phyloP scores from a whole-genome alignment of 225 moss, liverwort and hornwort species.

The Thuidium tamariscinum region DNA sequence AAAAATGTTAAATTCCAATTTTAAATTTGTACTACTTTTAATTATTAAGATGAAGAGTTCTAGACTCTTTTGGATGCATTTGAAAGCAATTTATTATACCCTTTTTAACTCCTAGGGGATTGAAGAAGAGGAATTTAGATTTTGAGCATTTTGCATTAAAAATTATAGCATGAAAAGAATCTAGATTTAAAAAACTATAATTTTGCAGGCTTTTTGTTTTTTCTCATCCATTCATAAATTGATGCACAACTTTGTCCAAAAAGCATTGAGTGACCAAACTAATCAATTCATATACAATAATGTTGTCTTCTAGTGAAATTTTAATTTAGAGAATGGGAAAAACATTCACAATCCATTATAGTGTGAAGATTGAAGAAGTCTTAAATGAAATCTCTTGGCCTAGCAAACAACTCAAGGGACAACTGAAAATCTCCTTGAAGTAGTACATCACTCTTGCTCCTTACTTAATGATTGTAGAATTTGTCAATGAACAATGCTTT shows the following conservation, averaged over 20 bases:
- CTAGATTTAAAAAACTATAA: fast-evolving
- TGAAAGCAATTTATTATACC: neutral
- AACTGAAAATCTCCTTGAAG: neutral
- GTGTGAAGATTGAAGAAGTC: neutral
- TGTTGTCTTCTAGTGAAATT: neutral
- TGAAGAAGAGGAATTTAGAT: neutral
- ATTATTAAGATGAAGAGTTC: neutral
- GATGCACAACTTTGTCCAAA: neutral
- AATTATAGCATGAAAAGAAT: neutral
- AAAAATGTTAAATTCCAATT: neutral
- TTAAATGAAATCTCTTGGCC: neutral
- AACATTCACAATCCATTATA: neutral
- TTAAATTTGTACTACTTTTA: fast-evolving
- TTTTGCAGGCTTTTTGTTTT: neutral
- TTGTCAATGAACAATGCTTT: neutral
- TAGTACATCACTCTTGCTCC: neutral
- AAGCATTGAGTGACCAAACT: neutral
- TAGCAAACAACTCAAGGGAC: fast-evolving
- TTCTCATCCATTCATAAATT: fast-evolving
- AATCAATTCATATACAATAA: neutral
- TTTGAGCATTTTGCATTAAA: neutral
- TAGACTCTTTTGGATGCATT: neutral
- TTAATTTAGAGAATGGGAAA: fast-evolving
- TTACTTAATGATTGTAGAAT: neutral
- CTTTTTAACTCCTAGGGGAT: too few relatives aligned